Evolutionary conservation across 805 yeast genomes (phyloP).

Genomic region (Metschnikowia baotianmanensis): DNA sequence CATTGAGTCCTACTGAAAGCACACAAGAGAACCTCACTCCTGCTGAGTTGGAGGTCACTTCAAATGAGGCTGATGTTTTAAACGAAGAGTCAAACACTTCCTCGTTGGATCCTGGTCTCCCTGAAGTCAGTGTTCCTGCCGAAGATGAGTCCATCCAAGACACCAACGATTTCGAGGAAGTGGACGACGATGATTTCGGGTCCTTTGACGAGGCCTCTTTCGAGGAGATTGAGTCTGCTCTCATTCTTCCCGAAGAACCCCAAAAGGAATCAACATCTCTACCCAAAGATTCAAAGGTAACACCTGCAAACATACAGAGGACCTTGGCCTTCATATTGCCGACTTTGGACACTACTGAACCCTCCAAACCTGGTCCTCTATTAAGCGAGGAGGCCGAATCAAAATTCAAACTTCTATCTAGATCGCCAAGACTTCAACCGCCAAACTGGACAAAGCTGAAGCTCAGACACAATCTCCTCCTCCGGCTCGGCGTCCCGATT

Average conservation of each 20-base stretch:
- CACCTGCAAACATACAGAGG: constrained; percentile 8
- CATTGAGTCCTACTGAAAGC: not conserved
- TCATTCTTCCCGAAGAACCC: not conserved
- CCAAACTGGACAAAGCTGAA: constrained; percentile 70
- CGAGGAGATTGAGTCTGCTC: constrained; percentile 17
- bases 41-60: too few relatives aligned
- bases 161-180: constrained; percentile 9
- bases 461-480: constrained; percentile 59
- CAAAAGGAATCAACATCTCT: not conserved
- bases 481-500: constrained; percentile 70
- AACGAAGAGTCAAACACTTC: too few relatives aligned
- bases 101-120: too few relatives aligned
- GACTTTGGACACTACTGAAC: not conserved
- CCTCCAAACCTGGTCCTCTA: constrained; percentile 6
- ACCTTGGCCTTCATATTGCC: constrained; percentile 17
- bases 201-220: constrained; percentile 37
- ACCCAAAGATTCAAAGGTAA: not conserved
- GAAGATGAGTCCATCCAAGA: not conserved
- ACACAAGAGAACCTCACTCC: not conserved
- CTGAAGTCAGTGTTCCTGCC: too few relatives aligned
- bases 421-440: constrained; percentile 49
- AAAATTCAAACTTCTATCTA: constrained; percentile 47
- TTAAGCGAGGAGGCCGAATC: constrained; percentile 35
- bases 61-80: too few relatives aligned
- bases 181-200: constrained; percentile 37